Base-by-base conservation (phyloP, 495 filamentous ascomycete genomes). In the Chaetomium cochliodes region DNA sequence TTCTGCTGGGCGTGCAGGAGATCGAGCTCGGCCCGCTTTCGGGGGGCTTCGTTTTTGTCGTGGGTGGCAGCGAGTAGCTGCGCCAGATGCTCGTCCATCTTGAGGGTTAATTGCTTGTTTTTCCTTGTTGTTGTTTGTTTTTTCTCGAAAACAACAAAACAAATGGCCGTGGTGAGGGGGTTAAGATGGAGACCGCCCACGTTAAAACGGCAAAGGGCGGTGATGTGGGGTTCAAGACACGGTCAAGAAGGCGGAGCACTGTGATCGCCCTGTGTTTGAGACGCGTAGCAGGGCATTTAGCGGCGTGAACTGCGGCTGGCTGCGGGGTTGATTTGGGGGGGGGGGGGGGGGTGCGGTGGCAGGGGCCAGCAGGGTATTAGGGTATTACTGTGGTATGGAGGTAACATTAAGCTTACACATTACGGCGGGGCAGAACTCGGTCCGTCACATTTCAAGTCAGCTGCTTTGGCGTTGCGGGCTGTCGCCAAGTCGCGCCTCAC, bases 41-140 rank as follows among this genome's bases (percentile, higher is more conserved):
- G 85, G 20, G 88, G 85, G 53, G 81, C 85, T 68, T 90, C 85
- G 26, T 82, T 80, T 60, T 87, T 65, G 60, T 85, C 85, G 74
- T 96, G 91, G 18, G 92, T 94, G 75, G 89, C 87, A 62, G 87
- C 83, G 54, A 97, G 88, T 69, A 96, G 82, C 69, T 85, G 84
- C 67, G 92, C 84, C 67, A 96, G 84, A 76, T 92, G 85, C 79
- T 93, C 89, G 82, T 96, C 92, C 90, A 93, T 93, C 65, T 77
- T 73, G 63, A 30, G 33, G n/a, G 30, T 18, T 22, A 26, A 20
- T 5, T 56, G 28, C n/a, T 49, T 22, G 25, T 28, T 20, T 6
- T 50, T 39, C 28, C 3, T 33, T 3, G 51, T 30, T 1, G 5
- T 7, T 30, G 51, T 20, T 6, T 30, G 26, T 11, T 33, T 13